Evolutionary conservation across 1,139 yeast species (phyloP).

Genomic region (Geotrichum histeridarum): DNA sequence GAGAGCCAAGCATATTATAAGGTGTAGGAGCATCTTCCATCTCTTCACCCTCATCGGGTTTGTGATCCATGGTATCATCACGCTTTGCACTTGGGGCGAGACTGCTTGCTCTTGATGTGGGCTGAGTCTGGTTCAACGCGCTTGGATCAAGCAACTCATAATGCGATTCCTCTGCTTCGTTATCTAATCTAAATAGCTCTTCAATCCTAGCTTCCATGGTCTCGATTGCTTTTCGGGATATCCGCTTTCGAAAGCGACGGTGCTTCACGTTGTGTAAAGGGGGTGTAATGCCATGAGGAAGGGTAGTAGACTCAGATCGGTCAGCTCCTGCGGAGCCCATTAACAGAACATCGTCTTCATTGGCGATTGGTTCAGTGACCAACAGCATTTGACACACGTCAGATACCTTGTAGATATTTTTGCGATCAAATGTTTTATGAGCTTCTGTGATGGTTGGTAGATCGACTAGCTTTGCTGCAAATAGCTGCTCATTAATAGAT

Average conservation of each 20-base stretch:
- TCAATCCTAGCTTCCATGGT: conserved; percentile 74
- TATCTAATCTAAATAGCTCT: conserved; percentile 68
- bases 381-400: conserved; percentile 84
- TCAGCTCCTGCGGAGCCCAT: conserved; percentile 38
- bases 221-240: conserved; percentile 49
- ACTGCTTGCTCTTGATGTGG: conserved; percentile 17
- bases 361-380: conserved; percentile 59
- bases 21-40: conserved; percentile 30
- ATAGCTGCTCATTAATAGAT: conserved; percentile 50
- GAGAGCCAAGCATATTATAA: conserved; percentile 32
- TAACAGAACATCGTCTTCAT: conserved; percentile 49
- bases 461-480: conserved; percentile 83
- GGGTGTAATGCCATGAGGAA: conserved; percentile 75
- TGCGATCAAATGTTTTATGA: conserved; percentile 83
- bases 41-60: conserved; percentile 4
- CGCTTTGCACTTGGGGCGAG: conserved; percentile 11
- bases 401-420: conserved; percentile 78
- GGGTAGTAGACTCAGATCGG: conserved; percentile 46
- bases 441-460: conserved; percentile 86
- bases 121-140: conserved; percentile 22
- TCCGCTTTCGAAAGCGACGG: conserved; percentile 50
- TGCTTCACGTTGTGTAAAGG: conserved; percentile 59
- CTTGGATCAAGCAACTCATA: conserved; percentile 68
- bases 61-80: conserved; percentile 5
- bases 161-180: conserved; percentile 74